Evolutionary conservation across 768 basidiomycete species (phyloP).

Genomic region (Dendrothele bispora): DNA sequence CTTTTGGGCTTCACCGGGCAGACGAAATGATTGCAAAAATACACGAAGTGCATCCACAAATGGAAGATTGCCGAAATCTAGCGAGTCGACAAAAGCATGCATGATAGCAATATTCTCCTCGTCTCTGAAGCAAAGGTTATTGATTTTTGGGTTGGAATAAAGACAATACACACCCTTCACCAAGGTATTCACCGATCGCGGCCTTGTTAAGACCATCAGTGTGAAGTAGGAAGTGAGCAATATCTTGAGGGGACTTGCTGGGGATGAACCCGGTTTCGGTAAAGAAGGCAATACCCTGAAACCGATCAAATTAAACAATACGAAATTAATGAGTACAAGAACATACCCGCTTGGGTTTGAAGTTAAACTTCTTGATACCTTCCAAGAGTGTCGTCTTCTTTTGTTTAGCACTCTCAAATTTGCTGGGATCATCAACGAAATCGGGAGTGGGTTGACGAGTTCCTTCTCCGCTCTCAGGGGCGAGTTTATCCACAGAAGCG

Average conservation of each 20-base stretch:
- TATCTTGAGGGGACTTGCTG: constrained; percentile 66
- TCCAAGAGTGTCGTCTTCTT: constrained; percentile 93
- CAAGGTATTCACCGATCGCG: constrained; percentile 97
- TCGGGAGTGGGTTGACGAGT: constrained; percentile 76
- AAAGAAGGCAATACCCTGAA: constrained; percentile 86
- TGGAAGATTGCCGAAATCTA: constrained; percentile 78
- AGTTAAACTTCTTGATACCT: constrained; percentile 97
- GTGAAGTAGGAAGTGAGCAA: constrained; percentile 81
- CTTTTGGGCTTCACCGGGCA: constrained; percentile 97
- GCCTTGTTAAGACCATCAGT: constrained; percentile 94
- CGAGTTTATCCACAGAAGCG: constrained; percentile 57
- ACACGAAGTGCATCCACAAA: constrained; percentile 90
- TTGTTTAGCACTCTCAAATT: constrained; percentile 94
- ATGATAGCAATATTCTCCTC: constrained; percentile 88
- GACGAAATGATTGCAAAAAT: constrained; percentile 93
- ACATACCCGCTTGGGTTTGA: constrained; percentile 93
- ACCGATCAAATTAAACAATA: constrained; percentile 2
- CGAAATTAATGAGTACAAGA: neutral
- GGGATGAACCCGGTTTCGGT: constrained; percentile 86
- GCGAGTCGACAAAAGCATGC: constrained; percentile 94
- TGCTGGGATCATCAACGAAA: constrained; percentile 82
- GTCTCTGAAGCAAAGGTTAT: constrained; percentile 56
- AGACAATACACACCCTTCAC: constrained; percentile 75
- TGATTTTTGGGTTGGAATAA: neutral
- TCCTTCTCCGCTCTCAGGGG: constrained; percentile 51